Conservation (phyloP, 108 stramenopile genomes). For the Stephanodiscus minutulus region DNA sequence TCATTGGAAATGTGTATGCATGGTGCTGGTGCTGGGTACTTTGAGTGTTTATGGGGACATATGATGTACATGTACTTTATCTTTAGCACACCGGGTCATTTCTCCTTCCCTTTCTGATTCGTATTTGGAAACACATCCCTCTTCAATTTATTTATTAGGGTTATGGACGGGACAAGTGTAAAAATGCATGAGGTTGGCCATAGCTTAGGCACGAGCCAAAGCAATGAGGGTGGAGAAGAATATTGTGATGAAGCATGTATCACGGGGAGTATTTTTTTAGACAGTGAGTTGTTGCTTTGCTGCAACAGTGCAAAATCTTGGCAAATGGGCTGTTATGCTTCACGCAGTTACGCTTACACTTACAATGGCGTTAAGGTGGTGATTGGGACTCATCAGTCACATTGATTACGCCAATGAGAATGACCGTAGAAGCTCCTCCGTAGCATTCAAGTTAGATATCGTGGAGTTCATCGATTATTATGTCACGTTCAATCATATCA, state of each 20-base stretch:
- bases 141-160: neutral
- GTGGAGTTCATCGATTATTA: slow-evolving; percentile 1
- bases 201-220: slow-evolving; percentile 26
- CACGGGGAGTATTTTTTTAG: neutral
- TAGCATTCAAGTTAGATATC: slow-evolving; percentile 7
- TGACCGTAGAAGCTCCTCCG: slow-evolving; percentile 8
- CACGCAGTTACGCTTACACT: neutral
- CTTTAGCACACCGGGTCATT: neutral
- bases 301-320: neutral
- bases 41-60: slow-evolving; percentile 50
- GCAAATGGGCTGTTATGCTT: slow-evolving; percentile 1
- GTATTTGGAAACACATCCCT: neutral
- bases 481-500: slow-evolving; percentile 8
- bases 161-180: neutral
- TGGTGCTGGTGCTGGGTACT: slow-evolving; percentile 25
- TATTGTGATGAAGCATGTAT: slow-evolving; percentile 55
- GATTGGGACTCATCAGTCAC: slow-evolving; percentile 16
- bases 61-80: slow-evolving; percentile 44
- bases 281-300: neutral
- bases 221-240: slow-evolving; percentile 23
- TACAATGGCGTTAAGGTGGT: slow-evolving; percentile 7
- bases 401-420: slow-evolving; percentile 17
- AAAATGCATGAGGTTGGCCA: slow-evolving; percentile 4
- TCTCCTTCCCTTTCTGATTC: neutral
- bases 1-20: slow-evolving; percentile 43